phyloP scores from a whole-genome alignment of 345 rosid species.

The Dipteronia sinensis region DNA sequence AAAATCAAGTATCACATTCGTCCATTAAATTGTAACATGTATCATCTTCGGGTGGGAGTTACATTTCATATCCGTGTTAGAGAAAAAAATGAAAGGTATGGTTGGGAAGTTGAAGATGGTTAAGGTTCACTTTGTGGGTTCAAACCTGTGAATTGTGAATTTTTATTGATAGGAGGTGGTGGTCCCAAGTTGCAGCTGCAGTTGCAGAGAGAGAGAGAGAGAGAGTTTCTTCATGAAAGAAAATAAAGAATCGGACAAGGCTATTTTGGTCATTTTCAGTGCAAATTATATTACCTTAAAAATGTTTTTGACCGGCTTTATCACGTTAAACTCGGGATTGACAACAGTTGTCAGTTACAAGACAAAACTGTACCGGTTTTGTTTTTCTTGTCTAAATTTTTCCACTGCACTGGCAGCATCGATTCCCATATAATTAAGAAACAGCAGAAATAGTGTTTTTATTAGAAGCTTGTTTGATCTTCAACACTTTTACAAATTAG shows the following conservation, averaged over 20 bases:
- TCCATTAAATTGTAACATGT: too few species aligned
- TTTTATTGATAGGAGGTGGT: too few species aligned
- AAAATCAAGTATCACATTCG: too few species aligned
- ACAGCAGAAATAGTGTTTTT: not conserved
- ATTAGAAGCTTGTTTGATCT: not conserved
- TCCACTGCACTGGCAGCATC: constrained; percentile 6
- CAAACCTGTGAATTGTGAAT: too few species aligned
- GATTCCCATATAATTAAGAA: not conserved
- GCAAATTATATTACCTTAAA: not conserved
- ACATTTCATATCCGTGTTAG: too few species aligned
- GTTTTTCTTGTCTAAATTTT: not conserved
- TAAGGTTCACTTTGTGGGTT: too few species aligned
- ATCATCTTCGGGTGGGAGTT: too few species aligned
- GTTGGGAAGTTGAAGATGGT: too few species aligned
- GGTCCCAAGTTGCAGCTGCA: too few species aligned
- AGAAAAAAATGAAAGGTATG: too few species aligned
- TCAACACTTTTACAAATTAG: not conserved
- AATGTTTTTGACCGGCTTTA: constrained; percentile 4
- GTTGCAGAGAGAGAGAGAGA: too few species aligned
- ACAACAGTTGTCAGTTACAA: constrained; percentile 4
- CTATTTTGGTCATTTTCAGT: not conserved
- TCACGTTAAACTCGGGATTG: constrained; percentile 13
- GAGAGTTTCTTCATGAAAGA: too few species aligned
- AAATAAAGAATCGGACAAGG: not conserved
- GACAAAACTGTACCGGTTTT: not conserved